phyloP scores from a whole-genome alignment of 140 eudicot species.

The Eryngium alpinum region DNA sequence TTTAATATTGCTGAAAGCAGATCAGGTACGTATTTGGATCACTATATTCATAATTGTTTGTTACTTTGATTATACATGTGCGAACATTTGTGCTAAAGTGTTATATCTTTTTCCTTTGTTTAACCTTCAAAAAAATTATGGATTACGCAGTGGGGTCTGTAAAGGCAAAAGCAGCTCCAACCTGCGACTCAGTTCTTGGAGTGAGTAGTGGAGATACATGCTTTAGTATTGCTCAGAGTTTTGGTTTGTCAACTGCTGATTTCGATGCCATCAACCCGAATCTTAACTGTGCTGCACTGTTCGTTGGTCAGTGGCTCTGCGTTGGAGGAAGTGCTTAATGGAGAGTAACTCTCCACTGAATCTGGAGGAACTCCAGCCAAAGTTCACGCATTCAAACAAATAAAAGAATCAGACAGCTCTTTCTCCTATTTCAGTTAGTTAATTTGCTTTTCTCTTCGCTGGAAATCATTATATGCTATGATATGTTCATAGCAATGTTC shows the following conservation, averaged over 20 bases:
- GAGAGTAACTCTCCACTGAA: no score
- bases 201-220: conserved; percentile 1
- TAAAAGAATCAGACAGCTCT: no score
- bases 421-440: no score
- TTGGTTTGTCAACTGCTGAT: conserved; percentile 1
- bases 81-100: neutral
- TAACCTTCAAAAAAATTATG: neutral
- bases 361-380: no score
- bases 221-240: neutral
- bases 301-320: conserved; percentile 1
- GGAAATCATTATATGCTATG: no score
- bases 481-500: no score
- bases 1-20: neutral
- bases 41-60: neutral
- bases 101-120: neutral
- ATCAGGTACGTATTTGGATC: neutral
- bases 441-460: no score
- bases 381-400: no score
- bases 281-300: conserved; percentile 4
- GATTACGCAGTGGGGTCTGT: neutral
- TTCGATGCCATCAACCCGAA: conserved; percentile 2
- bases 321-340: neutral
- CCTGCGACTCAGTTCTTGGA: neutral
- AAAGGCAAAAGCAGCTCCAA: neutral
- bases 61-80: neutral